Base-by-base conservation (phyloP, 116 monocot genomes). In the Papilionanthe hybrid region DNA sequence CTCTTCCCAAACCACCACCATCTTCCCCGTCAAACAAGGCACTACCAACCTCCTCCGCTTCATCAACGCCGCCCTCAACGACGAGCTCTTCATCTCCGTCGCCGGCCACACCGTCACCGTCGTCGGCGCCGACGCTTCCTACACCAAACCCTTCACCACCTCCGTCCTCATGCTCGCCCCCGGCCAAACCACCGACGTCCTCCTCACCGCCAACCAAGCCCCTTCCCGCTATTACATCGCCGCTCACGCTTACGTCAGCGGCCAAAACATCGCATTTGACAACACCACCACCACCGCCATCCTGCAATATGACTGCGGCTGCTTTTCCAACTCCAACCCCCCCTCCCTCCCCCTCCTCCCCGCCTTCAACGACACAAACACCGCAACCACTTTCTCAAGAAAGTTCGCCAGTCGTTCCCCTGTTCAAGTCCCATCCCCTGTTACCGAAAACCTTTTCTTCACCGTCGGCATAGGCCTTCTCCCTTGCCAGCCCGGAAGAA, bases 31-130 rank as follows among this genome's bases (percentile, higher is more conserved):
- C 48, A 79, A 72, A 58, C 29, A 77, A 5, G 88, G 89, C 4
- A 78, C 89, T 66, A 86, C 84, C n/a, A 83, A 85, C 88, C 86
- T 93, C 30, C 80, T 91, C 23, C 85, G 91, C 15, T 56, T 91
- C 83, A 86, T 93, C 78, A 93, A 93, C 73, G 93, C 89, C 0
- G 93, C 89, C 1, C 84, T 93, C 20, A 85, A 88, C 75, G 79
- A 42, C 45, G 84, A 89, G 72, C 81, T 93, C 65, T 93, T 93
- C 89, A 50, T 91, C 83, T 56, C 79, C 74, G 81, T 93, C 47
- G 93, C 89, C 60, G 84, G 83, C 19, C 93, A 93, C 86, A 60
- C 22, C 19, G 67, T 93, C 65, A 89, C 87, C 0, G 87, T 89
- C 9, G 93, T 93, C 15, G 89, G 72, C 20, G 80, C 77, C 18